Evolutionary conservation across 2,329 filamentous ascomycete species (phyloP).

Genomic region (Ascochyta rabiei): DNA sequence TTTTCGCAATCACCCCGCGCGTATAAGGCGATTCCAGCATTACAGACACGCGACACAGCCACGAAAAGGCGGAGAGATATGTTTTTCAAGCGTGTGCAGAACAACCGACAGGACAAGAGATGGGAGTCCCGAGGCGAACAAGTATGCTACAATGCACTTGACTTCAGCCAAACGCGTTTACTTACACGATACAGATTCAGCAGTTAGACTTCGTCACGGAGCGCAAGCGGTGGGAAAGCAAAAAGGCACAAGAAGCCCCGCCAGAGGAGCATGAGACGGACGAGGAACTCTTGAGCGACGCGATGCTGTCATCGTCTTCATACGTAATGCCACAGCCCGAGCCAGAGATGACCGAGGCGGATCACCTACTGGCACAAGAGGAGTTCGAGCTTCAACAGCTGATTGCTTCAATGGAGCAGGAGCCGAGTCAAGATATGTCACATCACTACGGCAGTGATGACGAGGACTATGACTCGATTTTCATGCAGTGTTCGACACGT

Average conservation of each 20-base stretch:
- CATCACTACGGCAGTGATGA: conserved; percentile 59
- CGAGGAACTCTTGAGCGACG: conserved; percentile 30
- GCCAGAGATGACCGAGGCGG: conserved; percentile 45
- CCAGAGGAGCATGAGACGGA: conserved; percentile 32
- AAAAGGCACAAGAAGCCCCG: conserved; percentile 51
- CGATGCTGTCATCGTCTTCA: conserved; percentile 7
- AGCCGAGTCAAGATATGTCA: conserved; percentile 25
- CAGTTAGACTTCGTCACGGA: conserved; percentile 53
- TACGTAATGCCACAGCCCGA: conserved; percentile 16
- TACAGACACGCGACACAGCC: conserved; percentile 64
- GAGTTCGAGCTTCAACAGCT: conserved; percentile 54
- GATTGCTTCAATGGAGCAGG: conserved; percentile 51
- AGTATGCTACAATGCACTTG: conserved; percentile 34
- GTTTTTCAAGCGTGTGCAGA: conserved; percentile 67
- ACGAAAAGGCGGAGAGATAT: conserved; percentile 69
- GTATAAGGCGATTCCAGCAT: conserved; percentile 67
- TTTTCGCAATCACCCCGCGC: conserved; percentile 39
- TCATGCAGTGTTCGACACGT: conserved; percentile 63
- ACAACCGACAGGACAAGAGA: conserved; percentile 52
- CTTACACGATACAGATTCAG: conserved; percentile 50
- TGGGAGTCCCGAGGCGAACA: conserved; percentile 56
- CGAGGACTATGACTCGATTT: conserved; percentile 66
- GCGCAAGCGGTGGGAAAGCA: conserved; percentile 53
- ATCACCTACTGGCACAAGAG: conserved; percentile 50
- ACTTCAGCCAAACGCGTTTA: neutral